These are phyloP conservation scores for Elaphomyces granulatus DNA, from an alignment of 495 filamentous ascomycete genomes.

Conservation along the genomic window DNA sequence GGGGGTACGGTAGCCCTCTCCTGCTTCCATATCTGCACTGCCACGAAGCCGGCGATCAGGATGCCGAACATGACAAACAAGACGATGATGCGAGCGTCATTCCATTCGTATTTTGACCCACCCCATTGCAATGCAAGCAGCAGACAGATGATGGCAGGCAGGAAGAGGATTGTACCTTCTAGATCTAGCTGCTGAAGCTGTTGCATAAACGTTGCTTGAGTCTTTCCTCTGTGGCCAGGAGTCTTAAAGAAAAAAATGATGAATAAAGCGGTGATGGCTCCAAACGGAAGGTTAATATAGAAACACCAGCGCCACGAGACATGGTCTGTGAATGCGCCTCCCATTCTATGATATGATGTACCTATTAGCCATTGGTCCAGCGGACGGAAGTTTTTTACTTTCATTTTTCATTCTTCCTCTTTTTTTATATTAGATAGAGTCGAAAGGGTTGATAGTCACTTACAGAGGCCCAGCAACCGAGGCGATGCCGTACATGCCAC, in stretches of 20 bases:
- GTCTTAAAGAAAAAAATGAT: conserved; percentile 47
- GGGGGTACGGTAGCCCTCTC: conserved; percentile 67
- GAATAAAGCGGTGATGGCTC: conserved; percentile 46
- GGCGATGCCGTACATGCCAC: conserved; percentile 70
- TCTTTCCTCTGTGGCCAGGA: conserved; percentile 28
- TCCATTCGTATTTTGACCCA: conserved; percentile 55
- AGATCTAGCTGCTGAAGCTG: conserved; percentile 15
- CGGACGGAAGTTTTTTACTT: too few species aligned
- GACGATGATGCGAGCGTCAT: conserved; percentile 47
- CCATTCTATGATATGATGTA: conserved; percentile 16
- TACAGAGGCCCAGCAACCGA: conserved; percentile 58
- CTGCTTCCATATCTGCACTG: conserved; percentile 48
- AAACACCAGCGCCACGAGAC: conserved; percentile 50
- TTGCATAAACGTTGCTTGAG: conserved; percentile 16
- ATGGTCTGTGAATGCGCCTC: conserved; percentile 49
- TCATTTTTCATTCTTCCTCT: too few species aligned
- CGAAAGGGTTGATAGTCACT: conserved; percentile 1
- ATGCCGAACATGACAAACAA: conserved; percentile 51
- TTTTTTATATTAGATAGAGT: too few species aligned
- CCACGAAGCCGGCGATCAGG: conserved; percentile 46
- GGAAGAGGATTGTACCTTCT: conserved; percentile 16
- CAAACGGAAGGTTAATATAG: conserved; percentile 54
- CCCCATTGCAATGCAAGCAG: conserved; percentile 57
- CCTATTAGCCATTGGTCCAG: neutral
- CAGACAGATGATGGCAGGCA: conserved; percentile 22